A percentile compares a stretch with the other conserved stretches of the same genome.
phyloP scores from a whole-genome alignment of 768 basidiomycete genomes.

The Rossbeevera mucosa region DNA sequence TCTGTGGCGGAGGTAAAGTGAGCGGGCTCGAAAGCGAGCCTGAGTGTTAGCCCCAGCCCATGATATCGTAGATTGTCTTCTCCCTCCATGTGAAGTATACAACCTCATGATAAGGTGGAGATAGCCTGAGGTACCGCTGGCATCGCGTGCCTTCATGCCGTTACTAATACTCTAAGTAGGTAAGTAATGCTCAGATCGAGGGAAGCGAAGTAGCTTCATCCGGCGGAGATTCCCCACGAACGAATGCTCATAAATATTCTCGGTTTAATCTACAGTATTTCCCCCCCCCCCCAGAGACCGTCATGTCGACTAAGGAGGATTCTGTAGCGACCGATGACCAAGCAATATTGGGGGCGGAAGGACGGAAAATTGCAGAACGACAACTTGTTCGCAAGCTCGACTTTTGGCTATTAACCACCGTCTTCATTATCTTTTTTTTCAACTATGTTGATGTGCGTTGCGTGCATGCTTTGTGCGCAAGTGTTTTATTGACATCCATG shows the following conservation, averaged over 20 bases:
- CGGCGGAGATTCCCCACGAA: not conserved
- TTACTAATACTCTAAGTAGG: too few species aligned
- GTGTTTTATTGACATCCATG: not conserved
- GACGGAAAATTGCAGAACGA: constrained; percentile 12
- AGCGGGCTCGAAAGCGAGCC: too few species aligned
- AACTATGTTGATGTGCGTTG: constrained; percentile 60
- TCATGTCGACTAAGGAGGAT: constrained; percentile 13
- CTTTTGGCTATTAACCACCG: constrained; percentile 49
- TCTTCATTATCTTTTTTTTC: constrained; percentile 58
- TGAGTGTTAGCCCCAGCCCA: too few species aligned
- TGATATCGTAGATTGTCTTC: too few species aligned
- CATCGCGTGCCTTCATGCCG: too few species aligned
- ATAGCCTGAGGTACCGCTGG: too few species aligned
- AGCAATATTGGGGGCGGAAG: constrained; percentile 1
- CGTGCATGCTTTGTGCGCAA: not conserved
- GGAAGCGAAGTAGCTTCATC: too few species aligned
- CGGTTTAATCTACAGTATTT: not conserved
- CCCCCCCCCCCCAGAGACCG: not conserved
- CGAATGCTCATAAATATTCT: not conserved
- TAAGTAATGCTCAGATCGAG: too few species aligned
- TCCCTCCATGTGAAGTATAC: too few species aligned
- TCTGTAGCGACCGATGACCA: not conserved
- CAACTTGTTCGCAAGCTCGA: constrained; percentile 54
- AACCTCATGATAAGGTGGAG: too few species aligned
- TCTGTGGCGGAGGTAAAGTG: too few species aligned